Evolutionary conservation across 176 grass and related monocot genomes (phyloP).

Genomic region (Urochloa ruziziensis): DNA sequence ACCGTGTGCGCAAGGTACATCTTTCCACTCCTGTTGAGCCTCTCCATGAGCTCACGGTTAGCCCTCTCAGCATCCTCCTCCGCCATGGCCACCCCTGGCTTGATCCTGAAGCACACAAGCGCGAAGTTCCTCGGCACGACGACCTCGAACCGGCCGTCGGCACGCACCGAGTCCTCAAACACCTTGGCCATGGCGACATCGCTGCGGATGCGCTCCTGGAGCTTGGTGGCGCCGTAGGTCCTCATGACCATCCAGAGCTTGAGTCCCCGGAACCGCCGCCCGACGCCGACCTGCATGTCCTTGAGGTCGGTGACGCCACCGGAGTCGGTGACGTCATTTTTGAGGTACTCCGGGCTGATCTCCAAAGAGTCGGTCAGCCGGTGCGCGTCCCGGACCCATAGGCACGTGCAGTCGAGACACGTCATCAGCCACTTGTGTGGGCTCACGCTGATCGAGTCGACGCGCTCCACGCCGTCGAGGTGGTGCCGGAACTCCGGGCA

Average conservation of each 20-base stretch:
- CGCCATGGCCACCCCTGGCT: neutral
- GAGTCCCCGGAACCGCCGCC: slow-evolving; percentile 42
- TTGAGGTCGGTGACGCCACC: slow-evolving; percentile 44
- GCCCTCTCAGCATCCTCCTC: slow-evolving; percentile 1
- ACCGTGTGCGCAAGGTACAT: slow-evolving; percentile 41
- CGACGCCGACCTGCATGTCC: slow-evolving; percentile 59
- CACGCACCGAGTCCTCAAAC: slow-evolving; percentile 37
- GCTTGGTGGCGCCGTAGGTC: slow-evolving; percentile 33
- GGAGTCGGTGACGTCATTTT: slow-evolving; percentile 47
- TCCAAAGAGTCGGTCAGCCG: slow-evolving; percentile 37
- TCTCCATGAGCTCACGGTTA: slow-evolving; percentile 36
- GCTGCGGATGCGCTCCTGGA: slow-evolving; percentile 55
- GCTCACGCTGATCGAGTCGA: slow-evolving; percentile 53
- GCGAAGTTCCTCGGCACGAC: slow-evolving; percentile 34
- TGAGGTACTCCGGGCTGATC: slow-evolving; percentile 54
- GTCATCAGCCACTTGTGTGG: slow-evolving; percentile 59
- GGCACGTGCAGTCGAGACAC: slow-evolving; percentile 51
- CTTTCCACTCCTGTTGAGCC: slow-evolving; percentile 30
- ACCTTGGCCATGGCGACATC: slow-evolving; percentile 55
- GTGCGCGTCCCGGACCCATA: slow-evolving; percentile 38
- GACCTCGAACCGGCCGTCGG: slow-evolving; percentile 40
- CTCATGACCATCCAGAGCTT: slow-evolving; percentile 65
- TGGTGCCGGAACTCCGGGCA: slow-evolving; percentile 61
- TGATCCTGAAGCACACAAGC: slow-evolving; percentile 47
- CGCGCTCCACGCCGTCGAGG: slow-evolving; percentile 44